Conservation (phyloP, 495 filamentous ascomycete genomes). For the Amniculicola lignicola region DNA sequence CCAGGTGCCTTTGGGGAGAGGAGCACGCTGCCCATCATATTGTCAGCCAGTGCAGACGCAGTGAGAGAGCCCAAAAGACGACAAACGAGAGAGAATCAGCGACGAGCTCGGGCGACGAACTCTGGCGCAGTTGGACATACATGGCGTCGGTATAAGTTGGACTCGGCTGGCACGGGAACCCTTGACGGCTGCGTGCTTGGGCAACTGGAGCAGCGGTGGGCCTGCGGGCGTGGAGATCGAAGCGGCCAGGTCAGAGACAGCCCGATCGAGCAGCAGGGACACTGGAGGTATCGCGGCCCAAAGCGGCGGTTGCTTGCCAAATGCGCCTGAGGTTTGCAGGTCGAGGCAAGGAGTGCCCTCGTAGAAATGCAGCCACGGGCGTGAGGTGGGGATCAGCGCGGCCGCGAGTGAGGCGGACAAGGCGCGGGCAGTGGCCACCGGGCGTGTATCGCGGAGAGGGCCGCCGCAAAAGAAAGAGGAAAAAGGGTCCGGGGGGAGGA, state of each 20-base stretch:
- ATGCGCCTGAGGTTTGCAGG: slow-evolving; percentile 7
- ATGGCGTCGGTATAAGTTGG: slow-evolving; percentile 12
- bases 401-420: slow-evolving; percentile 5
- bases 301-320: background rate
- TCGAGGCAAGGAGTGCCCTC: slow-evolving; percentile 1
- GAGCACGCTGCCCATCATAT: slow-evolving; percentile 28
- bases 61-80: background rate
- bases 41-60: slow-evolving; percentile 18
- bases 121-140: slow-evolving; percentile 27
- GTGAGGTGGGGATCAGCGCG: background rate
- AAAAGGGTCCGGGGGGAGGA: background rate
- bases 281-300: slow-evolving; percentile 1
- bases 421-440: background rate
- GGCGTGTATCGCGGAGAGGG: background rate
- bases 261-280: background rate
- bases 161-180: background rate
- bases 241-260: background rate
- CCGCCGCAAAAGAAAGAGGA: background rate
- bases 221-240: background rate
- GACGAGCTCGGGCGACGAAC: slow-evolving; percentile 16
- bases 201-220: background rate
- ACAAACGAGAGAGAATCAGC: slow-evolving; percentile 28
- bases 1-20: slow-evolving; percentile 12
- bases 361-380: background rate
- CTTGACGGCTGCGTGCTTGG: background rate